Percentiles rank a stretch among this genome's conserved stretches.
Conservation (phyloP, 2,329 filamentous ascomycete species). For the Nemania bipapillata region DNA sequence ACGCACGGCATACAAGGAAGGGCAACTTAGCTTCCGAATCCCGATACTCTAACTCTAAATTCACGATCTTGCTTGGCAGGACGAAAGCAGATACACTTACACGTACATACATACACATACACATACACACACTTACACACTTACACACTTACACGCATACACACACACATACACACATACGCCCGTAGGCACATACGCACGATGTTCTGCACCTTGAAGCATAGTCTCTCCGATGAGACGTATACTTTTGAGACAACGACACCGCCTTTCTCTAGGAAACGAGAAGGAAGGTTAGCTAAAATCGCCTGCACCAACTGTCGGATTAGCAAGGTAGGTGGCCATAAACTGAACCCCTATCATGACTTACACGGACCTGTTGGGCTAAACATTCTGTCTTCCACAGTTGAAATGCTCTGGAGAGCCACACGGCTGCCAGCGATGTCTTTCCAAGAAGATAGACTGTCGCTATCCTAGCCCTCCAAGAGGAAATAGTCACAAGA, state of each 20-base stretch:
- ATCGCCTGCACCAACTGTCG: conserved; percentile 39
- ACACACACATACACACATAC: neutral
- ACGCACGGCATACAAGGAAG: conserved; percentile 31
- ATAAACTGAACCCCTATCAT: neutral
- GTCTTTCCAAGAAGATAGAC: conserved; percentile 35
- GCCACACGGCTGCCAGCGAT: conserved; percentile 35
- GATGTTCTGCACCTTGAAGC: conserved; percentile 41
- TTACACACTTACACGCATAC: no score
- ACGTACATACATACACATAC: no score
- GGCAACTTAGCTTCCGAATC: conserved; percentile 22
- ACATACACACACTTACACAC: no score
- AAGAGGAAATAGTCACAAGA: conserved; percentile 36
- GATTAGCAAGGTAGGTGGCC: conserved; percentile 40
- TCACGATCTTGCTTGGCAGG: conserved; percentile 23
- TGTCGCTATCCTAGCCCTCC: conserved; percentile 37
- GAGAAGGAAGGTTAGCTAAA: conserved; percentile 38
- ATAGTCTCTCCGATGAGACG: conserved; percentile 35
- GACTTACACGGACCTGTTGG: neutral
- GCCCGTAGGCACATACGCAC: conserved; percentile 2
- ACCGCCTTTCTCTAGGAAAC: conserved; percentile 38
- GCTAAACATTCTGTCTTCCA: conserved; percentile 17
- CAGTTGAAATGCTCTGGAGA: conserved; percentile 40
- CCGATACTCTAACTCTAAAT: conserved; percentile 28
- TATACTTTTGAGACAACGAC: conserved; percentile 40
- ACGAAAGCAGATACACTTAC: no score